Base-by-base conservation (phyloP, 495 filamentous ascomycete genomes). In the Daldinia loculata region DNA sequence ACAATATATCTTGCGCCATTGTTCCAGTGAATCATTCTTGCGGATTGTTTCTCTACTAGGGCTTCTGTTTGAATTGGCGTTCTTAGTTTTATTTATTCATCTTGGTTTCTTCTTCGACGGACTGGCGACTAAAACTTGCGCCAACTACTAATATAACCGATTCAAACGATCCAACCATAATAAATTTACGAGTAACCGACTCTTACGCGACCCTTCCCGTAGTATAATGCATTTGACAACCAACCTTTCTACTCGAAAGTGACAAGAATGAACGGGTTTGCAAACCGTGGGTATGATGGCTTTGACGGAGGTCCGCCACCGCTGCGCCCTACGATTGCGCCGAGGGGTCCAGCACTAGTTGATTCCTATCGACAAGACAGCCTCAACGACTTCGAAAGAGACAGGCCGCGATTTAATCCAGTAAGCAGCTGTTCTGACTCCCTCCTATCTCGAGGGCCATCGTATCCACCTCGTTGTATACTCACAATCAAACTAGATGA, bases 361-460 rank as follows among this genome's bases (percentile, higher is more conserved):
- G 83, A 86, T 6, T 82, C 83, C 11, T 88, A 86, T 68, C 74
- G 76, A 50, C 77, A 80, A n/a, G 82, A 84, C 22, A 80, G 80
- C 34, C 14, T 81, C 39, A 78, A 75, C 69, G 79, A 78, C 17
- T 84, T 84, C 57, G 80, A 82, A 61, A 79, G 71, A 51, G 80
- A 85, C 51, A 80, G 71, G 56, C 78, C 80, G 39, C 76, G 77
- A 56, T 84, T 79, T 57, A 86, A 85, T 72, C 80, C 80, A 14
- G 86, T 88, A 77, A 75, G 85, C 72, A 29, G 7, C 24, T 55
- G 6, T 19, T 62, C 24, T 29, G 11, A 7, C 24, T 22, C 29
- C 12, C 24, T 39, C 36, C 12, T 34, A n/a, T 24, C 24, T 26
- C 11, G 48, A 26, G 24, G 51, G 7, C 2, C 29, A 64, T 69